Base-by-base conservation (phyloP, 2,329 filamentous ascomycete species). In the Colletotrichum falcatum region DNA sequence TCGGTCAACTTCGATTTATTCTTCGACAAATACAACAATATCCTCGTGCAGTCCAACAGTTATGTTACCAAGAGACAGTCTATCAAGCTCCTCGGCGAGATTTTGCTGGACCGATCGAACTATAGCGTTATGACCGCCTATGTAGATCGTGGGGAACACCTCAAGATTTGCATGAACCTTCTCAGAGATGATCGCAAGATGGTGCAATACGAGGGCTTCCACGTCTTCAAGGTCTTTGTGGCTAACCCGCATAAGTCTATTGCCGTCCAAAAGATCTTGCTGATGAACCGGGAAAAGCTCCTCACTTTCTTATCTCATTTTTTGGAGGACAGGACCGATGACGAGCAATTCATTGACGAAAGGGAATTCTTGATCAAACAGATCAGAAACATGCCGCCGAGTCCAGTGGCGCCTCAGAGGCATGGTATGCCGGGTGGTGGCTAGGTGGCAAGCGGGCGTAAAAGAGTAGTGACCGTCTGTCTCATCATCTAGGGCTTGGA, bases 151-250 rank as follows among this genome's bases (percentile, higher is more conserved):
- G 95, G 95, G 71, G 95, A 98, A 79, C 95, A 99, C 78, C 88
- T 99, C 75, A 99, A 99, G 84, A 92, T 98, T 74, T 96, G 95
- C 84, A 99, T 99, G 96, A 98, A 97, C 81, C 86, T 99, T 70
- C 85, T 99, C 72, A 91, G 94, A 75, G 96, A 98, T 80, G 95
- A 98, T 81, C 90, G 95, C 75, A 96, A 97, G 81, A 99, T 99
- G 95, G 96, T 99, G 72, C 96, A 98, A 82, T 99, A 99, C 80
- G 96, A 99, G 81, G 96, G 95, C 9, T 99, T 99, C 80, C 96
- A 99, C 79, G 95, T 99, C 51, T 99, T 99, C 88, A 99, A 99
- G 86, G 95, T 99, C 73, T 99, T 99, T 81, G 96, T 98, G 64
- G 96, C 96, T 71, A 99, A 99, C 79, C 96, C 96, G 9, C 95